These are phyloP conservation scores for Colletotrichum navitas DNA, from an alignment of 2,329 filamentous ascomycete genomes.

Conservation along the genomic window DNA sequence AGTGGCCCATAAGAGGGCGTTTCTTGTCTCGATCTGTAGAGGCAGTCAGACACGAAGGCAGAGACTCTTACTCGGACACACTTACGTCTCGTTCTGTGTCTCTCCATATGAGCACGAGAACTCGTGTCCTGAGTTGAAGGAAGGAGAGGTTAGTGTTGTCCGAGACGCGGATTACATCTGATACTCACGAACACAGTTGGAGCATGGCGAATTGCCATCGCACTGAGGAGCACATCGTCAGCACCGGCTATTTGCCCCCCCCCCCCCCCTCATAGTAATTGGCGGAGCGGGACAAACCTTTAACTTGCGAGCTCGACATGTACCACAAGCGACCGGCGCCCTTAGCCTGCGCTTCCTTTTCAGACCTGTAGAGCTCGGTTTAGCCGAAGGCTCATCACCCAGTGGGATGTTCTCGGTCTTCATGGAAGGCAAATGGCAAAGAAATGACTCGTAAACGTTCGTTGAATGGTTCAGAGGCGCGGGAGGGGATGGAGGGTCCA, in stretches of 20 bases:
- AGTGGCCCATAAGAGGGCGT: slow-evolving; percentile 6
- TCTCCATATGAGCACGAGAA: slow-evolving; percentile 39
- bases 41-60: not conserved
- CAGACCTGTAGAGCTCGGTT: slow-evolving; percentile 17
- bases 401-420: slow-evolving; percentile 17
- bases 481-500: not conserved
- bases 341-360: slow-evolving; percentile 40
- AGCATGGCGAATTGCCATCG: slow-evolving; percentile 38
- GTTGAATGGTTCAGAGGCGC: not conserved
- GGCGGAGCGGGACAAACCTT: slow-evolving; percentile 29
- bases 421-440: slow-evolving; percentile 8
- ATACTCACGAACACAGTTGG: slow-evolving; percentile 40
- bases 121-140: slow-evolving; percentile 16
- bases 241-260: not conserved
- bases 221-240: slow-evolving; percentile 24
- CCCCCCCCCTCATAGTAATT: no score
- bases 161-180: no score
- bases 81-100: slow-evolving; percentile 14
- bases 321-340: slow-evolving; percentile 37
- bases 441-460: not conserved
- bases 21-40: not conserved
- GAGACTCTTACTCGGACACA: not conserved
- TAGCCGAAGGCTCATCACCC: slow-evolving; percentile 11
- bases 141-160: not conserved
- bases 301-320: slow-evolving; percentile 40